Evolutionary conservation across 169 alveolate genomes (phyloP).

Genomic region (Neospora caninum): DNA sequence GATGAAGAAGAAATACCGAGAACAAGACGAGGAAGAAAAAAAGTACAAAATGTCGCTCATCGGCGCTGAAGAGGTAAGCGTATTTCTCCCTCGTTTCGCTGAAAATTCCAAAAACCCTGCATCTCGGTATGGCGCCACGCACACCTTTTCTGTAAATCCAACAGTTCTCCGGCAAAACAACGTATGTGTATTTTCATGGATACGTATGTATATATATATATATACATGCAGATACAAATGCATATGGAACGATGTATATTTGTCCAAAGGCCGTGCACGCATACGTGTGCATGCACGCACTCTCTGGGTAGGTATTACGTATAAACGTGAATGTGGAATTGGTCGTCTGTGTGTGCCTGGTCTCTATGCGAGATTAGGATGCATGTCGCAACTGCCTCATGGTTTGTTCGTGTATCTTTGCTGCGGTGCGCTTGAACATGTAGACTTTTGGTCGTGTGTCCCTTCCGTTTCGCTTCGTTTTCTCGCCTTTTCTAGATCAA

Average conservation of each 20-base stretch:
- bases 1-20: constrained; percentile 83
- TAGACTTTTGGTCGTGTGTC: neutral
- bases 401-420: neutral
- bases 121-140: no score
- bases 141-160: no score
- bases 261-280: no score
- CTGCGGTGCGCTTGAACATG: neutral
- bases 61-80: constrained; percentile 82
- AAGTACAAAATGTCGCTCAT: constrained; percentile 77
- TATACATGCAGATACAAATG: neutral
- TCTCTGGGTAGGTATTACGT: no score
- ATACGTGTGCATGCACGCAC: neutral
- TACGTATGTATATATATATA: no score
- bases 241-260: no score
- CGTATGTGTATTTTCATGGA: no score
- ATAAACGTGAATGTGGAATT: neutral
- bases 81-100: neutral
- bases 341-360: neutral
- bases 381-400: no score
- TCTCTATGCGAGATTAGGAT: no score
- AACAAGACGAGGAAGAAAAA: constrained; percentile 86
- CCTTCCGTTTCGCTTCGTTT: neutral
- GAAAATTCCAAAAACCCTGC: no score
- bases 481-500: no score
- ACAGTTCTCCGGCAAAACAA: no score